Evolutionary conservation across 2,329 filamentous ascomycete species (phyloP), one percentile per base, ranked within the genome.

Genomic region (Cercospora citrullina): DNA sequence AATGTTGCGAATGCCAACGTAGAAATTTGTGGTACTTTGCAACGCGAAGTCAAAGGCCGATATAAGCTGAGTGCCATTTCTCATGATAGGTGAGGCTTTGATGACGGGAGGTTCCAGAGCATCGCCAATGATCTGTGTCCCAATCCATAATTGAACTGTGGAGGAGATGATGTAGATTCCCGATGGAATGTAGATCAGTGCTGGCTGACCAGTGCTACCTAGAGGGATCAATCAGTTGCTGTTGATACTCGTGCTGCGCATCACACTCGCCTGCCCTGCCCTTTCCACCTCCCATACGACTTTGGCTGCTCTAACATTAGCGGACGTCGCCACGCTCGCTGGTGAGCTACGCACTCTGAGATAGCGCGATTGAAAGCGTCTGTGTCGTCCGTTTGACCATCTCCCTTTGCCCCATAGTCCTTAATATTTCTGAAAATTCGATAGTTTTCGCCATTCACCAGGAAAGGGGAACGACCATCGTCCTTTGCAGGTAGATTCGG

Each of bases 41-140:
- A 68, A 65, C 23, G 68, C 71, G 30, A 71, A 72, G 51, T 75
- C 74, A 33, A 71, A 72, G 16, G 67, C 74, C 28, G 71, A 70
- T 30, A 75, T 68, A 8, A 72, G 51, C 8, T 68, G 62, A 7
- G 71, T 72, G n/a, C 68, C 64, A 39, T 71, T 72, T 45, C 60
- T 68, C 57, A 68, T 64, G 12, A 61, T 53, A 10, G 64, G 48
- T 2, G 76, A 97, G 26, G 81, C 81, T 64, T 71, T 74, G 79
- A 97, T 84, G 0, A 89, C 90, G 0, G 94, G 93, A 8, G 89
- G 80, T 69, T 86, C 83, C 73, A 86, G 75, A 57, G 90, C 88
- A 82, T 97, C 93, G 65, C 94, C 94, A 42, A 97, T 84, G 69
- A 97, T 87, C 79, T 96, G 93, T 10, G 94, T 96, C 82, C 96